A percentile compares a stretch with the other conserved stretches of the same genome.
Evolutionary conservation across 768 basidiomycete genomes (phyloP).

Genomic region (Xanthoconium purpureum): DNA sequence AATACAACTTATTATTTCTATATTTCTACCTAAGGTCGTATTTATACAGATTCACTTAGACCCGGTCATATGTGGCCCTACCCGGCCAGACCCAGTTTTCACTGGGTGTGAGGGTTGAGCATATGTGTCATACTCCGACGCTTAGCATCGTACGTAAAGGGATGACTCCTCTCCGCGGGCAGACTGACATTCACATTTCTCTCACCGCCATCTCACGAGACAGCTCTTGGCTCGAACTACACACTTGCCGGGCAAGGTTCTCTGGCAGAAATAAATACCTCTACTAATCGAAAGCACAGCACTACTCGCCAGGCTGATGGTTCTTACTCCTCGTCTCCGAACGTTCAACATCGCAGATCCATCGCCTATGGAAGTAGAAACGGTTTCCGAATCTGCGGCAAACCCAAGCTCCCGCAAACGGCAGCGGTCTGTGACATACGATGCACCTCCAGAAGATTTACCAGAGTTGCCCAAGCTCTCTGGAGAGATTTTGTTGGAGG

Average conservation of each 20-base stretch:
- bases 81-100: too few relatives aligned
- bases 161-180: conserved; percentile 24
- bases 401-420: conserved; percentile 36
- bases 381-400: conserved; percentile 22
- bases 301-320: conserved; percentile 25
- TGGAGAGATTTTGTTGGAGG: conserved; percentile 57
- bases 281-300: conserved; percentile 9
- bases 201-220: conserved; percentile 22
- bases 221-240: conserved; percentile 13
- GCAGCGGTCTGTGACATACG: conserved; percentile 33
- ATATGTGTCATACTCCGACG: conserved; percentile 14
- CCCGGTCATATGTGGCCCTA: too few relatives aligned
- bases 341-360: conserved; percentile 33
- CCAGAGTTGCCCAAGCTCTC: conserved; percentile 50
- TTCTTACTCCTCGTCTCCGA: conserved; percentile 36
- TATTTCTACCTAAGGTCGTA: neutral
- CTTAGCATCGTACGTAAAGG: conserved; percentile 19
- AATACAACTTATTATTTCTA: neutral
- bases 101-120: neutral
- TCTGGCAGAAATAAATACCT: conserved; percentile 20
- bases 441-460: conserved; percentile 27
- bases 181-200: conserved; percentile 15
- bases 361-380: conserved; percentile 33
- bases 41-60: neutral
- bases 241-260: conserved; percentile 14